A percentile compares a stretch with the other conserved stretches of the same genome.
Evolutionary conservation across 2,329 filamentous ascomycete genomes (phyloP).

Genomic region (Diaporthe velutina): DNA sequence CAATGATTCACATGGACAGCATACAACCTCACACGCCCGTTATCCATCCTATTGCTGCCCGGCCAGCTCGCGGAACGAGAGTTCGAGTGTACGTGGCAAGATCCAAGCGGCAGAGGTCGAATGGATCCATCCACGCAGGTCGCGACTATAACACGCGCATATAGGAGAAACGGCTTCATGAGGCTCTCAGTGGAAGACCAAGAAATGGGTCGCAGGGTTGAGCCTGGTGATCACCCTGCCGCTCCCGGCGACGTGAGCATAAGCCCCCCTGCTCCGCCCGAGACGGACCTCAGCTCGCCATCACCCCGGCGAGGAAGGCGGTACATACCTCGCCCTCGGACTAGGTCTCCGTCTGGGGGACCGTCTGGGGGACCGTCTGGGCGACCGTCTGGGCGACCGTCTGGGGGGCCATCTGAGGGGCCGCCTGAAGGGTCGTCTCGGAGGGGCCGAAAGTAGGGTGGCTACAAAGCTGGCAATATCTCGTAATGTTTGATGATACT

Average conservation of each 20-base stretch:
- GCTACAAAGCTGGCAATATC: background rate
- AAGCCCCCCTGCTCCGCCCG: background rate
- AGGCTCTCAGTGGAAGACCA: rapidly evolving
- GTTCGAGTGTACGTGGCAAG: background rate
- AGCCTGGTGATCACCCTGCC: background rate
- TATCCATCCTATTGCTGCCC: background rate
- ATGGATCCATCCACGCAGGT: background rate
- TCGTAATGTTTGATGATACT: background rate
- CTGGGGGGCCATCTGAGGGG: too few relatives aligned
- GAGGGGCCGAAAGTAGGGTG: too few relatives aligned
- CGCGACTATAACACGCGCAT: background rate
- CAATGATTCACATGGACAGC: background rate
- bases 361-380: too few relatives aligned
- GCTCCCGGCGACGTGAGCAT: background rate
- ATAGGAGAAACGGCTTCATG: background rate
- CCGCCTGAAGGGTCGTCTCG: too few relatives aligned
- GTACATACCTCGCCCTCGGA: too few relatives aligned
- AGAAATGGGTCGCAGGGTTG: slow-evolving; percentile 2
- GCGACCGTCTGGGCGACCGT: too few relatives aligned
- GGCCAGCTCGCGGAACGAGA: background rate
- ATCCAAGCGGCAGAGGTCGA: too few relatives aligned
- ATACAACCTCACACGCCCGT: slow-evolving; percentile 1
- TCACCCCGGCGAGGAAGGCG: background rate
- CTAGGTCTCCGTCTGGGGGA: too few relatives aligned
- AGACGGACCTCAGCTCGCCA: background rate